These are phyloP conservation scores for Stagonosporopsis rhizophila DNA, from an alignment of 2,329 filamentous ascomycete genomes.

Conservation along the genomic window DNA sequence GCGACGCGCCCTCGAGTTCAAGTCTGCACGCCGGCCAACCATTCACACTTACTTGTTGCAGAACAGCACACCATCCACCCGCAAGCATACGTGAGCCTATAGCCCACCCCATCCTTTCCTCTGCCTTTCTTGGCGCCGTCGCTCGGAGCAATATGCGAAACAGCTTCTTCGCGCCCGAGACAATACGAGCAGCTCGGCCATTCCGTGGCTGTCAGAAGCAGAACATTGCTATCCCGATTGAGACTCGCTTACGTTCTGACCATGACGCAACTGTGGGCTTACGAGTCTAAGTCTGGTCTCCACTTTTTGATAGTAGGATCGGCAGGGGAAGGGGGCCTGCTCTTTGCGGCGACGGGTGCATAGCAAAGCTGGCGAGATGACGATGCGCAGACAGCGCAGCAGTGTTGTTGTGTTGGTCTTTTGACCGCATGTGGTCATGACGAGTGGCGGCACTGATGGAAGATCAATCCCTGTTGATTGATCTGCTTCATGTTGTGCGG, in stretches of 20 bases:
- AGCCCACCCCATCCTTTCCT: neutral
- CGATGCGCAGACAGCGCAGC: constrained; percentile 10
- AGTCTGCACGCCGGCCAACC: constrained; percentile 6
- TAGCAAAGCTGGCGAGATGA: constrained; percentile 15
- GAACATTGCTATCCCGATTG: neutral
- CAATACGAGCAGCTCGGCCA: constrained; percentile 9
- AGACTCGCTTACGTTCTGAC: constrained; percentile 6
- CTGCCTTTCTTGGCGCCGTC: neutral
- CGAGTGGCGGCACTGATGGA: neutral
- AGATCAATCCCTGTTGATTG: neutral
- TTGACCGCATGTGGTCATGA: constrained; percentile 4
- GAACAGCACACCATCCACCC: neutral
- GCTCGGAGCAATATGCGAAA: constrained; percentile 4
- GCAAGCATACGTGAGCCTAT: neutral
- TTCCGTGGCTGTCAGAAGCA: constrained; percentile 3
- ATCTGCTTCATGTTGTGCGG: constrained; percentile 5
- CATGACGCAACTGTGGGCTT: constrained; percentile 19
- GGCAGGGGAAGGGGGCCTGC: constrained; percentile 24
- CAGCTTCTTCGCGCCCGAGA: constrained; percentile 5
- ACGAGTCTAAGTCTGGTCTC: constrained; percentile 11
- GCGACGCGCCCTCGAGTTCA: constrained; percentile 25
- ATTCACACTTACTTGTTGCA: constrained; percentile 7
- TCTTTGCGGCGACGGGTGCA: constrained; percentile 4
- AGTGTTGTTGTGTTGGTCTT: constrained; percentile 2
- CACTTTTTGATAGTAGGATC: constrained; percentile 29